These are phyloP conservation scores for Boehmeria nivea DNA, from an alignment of 306 rosid species.

Conservation along the genomic window DNA sequence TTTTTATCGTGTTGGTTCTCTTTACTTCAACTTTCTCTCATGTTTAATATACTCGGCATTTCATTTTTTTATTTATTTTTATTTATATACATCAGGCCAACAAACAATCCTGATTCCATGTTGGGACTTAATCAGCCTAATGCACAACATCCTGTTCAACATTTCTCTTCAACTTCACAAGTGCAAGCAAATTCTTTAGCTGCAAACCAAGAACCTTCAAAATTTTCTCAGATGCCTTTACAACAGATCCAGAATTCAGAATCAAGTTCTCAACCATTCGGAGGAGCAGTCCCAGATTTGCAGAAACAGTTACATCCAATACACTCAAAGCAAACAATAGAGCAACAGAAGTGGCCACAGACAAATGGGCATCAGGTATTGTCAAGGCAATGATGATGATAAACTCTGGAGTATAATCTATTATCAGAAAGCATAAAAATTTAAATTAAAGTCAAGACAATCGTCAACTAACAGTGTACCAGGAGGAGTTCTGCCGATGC, in stretches of 20 bases:
- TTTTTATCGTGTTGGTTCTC: background rate
- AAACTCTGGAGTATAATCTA: background rate
- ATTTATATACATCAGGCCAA: slow-evolving; percentile 43
- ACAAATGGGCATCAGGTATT: slow-evolving; percentile 39
- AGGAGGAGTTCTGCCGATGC: background rate
- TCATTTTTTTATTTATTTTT: background rate
- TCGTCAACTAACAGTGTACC: too few species aligned
- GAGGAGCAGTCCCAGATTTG: slow-evolving; percentile 33
- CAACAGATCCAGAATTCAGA: slow-evolving; percentile 39
- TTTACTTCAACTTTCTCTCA: too few species aligned
- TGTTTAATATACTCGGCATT: background rate
- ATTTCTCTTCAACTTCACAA: slow-evolving; percentile 36
- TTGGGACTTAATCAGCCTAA: slow-evolving; percentile 41
- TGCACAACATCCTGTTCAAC: slow-evolving; percentile 46
- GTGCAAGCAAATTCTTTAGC: slow-evolving; percentile 40
- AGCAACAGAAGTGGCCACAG: slow-evolving; percentile 58
- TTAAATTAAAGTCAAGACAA: too few species aligned
- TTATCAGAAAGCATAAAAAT: background rate
- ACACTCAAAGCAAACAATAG: slow-evolving; percentile 34
- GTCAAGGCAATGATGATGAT: background rate
- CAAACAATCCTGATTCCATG: slow-evolving; percentile 35
- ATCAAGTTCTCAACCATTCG: too few species aligned
- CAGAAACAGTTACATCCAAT: slow-evolving; percentile 63
- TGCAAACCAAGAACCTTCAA: slow-evolving; percentile 59
- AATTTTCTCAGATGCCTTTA: slow-evolving; percentile 39